phyloP scores from a whole-genome alignment of 2,329 filamentous ascomycete genomes.

The Venturia pyrina region DNA sequence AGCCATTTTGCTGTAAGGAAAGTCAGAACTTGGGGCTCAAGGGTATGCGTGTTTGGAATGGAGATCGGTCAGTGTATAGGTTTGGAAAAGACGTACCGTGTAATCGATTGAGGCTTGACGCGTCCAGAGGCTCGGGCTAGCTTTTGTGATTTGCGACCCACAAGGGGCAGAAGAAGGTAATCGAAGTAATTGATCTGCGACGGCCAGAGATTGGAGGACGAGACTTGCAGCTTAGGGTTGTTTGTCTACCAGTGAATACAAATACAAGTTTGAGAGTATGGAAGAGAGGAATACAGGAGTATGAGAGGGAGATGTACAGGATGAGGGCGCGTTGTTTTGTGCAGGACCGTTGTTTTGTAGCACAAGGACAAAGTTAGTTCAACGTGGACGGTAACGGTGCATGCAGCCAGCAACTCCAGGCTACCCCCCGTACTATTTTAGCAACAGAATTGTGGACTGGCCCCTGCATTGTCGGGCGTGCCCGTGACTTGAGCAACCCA shows the following conservation, averaged over 20 bases:
- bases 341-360: neutral
- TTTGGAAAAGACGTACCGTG: neutral
- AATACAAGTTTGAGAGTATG: neutral
- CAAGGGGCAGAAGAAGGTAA: neutral
- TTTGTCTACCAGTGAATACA: neutral
- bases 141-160: neutral
- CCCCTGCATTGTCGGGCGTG: neutral
- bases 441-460: neutral
- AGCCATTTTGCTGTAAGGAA: neutral
- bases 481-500: neutral
- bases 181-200: constrained; percentile 6
- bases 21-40: neutral
- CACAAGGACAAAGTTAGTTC: neutral
- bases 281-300: neutral
- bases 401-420: neutral
- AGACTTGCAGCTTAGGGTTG: neutral
- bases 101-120: constrained; percentile 9
- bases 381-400: neutral
- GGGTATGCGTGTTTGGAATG: neutral
- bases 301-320: neutral
- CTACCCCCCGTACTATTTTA: neutral
- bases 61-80: neutral
- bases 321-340: neutral
- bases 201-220: neutral
- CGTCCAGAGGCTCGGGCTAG: neutral